Evolutionary conservation across 352 stramenopile genomes (phyloP), one percentile per base, ranked within the genome.

Genomic region (Phytophthora hibernalis): DNA sequence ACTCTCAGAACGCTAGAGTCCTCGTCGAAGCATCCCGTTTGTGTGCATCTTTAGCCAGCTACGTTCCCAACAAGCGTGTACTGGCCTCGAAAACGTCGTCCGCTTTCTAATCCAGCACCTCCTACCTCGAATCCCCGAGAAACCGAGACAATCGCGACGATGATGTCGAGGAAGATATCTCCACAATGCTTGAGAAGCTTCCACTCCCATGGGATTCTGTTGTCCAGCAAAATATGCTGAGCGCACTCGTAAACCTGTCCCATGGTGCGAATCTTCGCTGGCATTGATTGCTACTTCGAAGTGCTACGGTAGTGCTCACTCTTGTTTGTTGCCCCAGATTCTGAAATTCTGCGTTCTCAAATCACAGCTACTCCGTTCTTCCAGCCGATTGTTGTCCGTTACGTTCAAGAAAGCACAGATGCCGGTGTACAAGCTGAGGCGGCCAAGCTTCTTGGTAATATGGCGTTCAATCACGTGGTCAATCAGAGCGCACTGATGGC

Each of bases 401-500:
- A 91, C 28, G 56, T 91, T 1, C 68, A 71, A 10, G 79, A 93
- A 33, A 77, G 71, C 20, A 8, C 26, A 8, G 73, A 67, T 26
- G 33, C 76, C 1, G 28, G 13, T 7, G 82, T 93, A 0, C 76
- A 83, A 45, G 57, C 73, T 0, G 83, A 91, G 28, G 83, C 83
- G 8, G 78, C 83, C 5, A 91, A 90, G 30, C 71, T 91, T 15
- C 65, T 93, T 3, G 79, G 81, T 3, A 93, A 93, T 33, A 62
- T 92, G 12, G 80, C 82, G 8, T 87, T 61, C 57, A 88, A 89
- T 45, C 82, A 91, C 48, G 65, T 88, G 7, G 78, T 91, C 0
- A 93, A 93, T 47, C 85, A 93, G 54, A 90, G 74, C 31, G 77
- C 74, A 8, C 66, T 90, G 35, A 79, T 93, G 62, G 84, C 82